A percentile compares a stretch with the other conserved stretches of the same genome.
Evolutionary conservation across 2,329 filamentous ascomycete species (phyloP).

Genomic region (Calonectria pteridis): DNA sequence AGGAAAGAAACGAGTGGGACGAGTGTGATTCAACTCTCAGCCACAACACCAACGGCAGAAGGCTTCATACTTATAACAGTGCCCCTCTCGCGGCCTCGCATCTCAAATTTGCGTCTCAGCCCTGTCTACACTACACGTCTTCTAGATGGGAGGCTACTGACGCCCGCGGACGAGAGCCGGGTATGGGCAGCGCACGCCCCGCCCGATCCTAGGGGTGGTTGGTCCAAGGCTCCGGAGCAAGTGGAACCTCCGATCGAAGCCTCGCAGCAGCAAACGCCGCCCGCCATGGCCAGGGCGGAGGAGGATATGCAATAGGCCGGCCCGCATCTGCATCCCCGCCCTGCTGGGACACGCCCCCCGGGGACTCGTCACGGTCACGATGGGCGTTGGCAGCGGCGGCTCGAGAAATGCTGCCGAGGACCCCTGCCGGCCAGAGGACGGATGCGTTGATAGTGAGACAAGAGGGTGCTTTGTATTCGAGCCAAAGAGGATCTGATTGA

Average conservation of each 20-base stretch:
- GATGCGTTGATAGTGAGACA: constrained; percentile 7
- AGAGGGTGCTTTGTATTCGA: constrained; percentile 5
- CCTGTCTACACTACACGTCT: background rate
- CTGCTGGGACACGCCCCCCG: background rate
- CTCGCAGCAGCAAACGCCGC: constrained; percentile 4
- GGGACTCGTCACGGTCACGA: background rate
- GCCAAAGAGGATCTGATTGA: constrained; percentile 7
- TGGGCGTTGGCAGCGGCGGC: background rate
- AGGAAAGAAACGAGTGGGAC: constrained; percentile 7
- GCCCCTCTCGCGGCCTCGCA: background rate
- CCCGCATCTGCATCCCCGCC: constrained; percentile 6
- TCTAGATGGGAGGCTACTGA: constrained; percentile 1
- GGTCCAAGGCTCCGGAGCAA: constrained; percentile 11
- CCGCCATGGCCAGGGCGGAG: background rate
- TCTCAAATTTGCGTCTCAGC: constrained; percentile 26
- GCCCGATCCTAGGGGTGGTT: background rate
- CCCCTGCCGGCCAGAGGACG: background rate
- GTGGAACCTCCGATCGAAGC: constrained; percentile 4
- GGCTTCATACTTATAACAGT: constrained; percentile 29
- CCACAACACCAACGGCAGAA: constrained; percentile 12
- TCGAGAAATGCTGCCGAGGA: constrained; percentile 4
- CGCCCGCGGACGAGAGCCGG: constrained; percentile 8
- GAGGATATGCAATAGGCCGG: constrained; percentile 4
- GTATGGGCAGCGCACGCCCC: constrained; percentile 4
- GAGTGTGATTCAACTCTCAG: constrained; percentile 21